Conservation (phyloP, 225 moss, liverwort and hornwort genomes). For the Asterella californica region DNA sequence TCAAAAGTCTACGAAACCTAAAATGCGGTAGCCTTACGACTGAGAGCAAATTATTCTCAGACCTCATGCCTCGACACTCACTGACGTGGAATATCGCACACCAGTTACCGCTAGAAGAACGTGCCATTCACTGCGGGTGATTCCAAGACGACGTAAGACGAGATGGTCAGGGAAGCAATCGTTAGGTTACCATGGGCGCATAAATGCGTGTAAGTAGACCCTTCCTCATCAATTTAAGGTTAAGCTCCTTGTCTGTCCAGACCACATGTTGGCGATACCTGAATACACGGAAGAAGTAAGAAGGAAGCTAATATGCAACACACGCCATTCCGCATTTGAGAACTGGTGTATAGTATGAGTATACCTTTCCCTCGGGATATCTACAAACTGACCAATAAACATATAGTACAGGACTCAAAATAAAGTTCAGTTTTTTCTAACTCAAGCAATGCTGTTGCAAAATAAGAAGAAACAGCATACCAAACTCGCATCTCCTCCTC, state of each 20-base stretch:
- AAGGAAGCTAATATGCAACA: background rate
- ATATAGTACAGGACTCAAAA: background rate
- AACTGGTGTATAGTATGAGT: background rate
- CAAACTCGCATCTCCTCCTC: slow-evolving; percentile 96
- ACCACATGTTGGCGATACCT: slow-evolving; percentile 99
- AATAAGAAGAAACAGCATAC: slow-evolving; percentile 37
- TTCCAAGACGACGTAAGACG: too few species aligned
- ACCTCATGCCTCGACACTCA: too few species aligned
- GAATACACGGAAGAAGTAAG: slow-evolving; percentile 15
- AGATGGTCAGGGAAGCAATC: background rate
- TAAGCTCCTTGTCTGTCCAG: slow-evolving; percentile 87
- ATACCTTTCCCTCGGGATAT: background rate
- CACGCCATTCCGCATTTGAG: background rate
- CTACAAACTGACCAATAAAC: background rate
- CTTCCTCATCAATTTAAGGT: slow-evolving; percentile 91
- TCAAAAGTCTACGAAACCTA: background rate
- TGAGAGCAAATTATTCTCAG: background rate
- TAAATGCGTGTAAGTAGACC: slow-evolving; percentile 89
- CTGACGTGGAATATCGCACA: too few species aligned
- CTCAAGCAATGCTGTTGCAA: background rate
- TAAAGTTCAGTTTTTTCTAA: background rate
- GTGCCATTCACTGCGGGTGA: background rate
- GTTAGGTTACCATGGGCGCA: slow-evolving; percentile 64
- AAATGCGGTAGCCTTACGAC: background rate
- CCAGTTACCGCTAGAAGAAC: background rate